phyloP scores from a whole-genome alignment of 2,329 filamentous ascomycete genomes.

The Neonectria neomacrospora region DNA sequence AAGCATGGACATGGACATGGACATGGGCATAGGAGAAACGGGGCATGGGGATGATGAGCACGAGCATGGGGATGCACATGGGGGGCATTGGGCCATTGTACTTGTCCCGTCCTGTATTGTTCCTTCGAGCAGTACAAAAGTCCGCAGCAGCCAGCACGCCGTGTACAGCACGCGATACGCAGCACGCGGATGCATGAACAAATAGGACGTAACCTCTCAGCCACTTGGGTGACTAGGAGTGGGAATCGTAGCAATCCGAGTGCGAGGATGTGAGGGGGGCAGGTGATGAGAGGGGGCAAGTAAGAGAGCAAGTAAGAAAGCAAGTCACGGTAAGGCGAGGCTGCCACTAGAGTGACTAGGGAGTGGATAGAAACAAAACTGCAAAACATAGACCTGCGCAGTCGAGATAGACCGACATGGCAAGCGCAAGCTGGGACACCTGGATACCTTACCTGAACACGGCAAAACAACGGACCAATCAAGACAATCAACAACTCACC shows the following conservation, averaged over 20 bases:
- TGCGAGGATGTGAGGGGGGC: not conserved
- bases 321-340: not conserved
- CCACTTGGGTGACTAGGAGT: conserved; percentile 1
- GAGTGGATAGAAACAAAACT: not conserved
- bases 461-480: conserved; percentile 28
- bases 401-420: not conserved
- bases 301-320: not conserved
- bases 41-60: conserved; percentile 11
- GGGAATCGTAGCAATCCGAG: not conserved
- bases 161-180: conserved; percentile 5
- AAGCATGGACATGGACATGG: conserved; percentile 16
- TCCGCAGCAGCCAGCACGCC: conserved; percentile 12
- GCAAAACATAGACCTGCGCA: not conserved
- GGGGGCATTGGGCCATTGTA: not conserved
- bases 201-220: conserved; percentile 11
- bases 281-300: not conserved
- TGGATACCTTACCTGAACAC: conserved; percentile 12
- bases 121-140: conserved; percentile 15
- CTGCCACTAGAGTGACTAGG: not conserved
- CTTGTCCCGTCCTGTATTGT: conserved; percentile 4
- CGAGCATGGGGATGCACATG: conserved; percentile 5
- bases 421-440: conserved; percentile 7
- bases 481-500: conserved; percentile 56
- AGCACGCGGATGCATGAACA: conserved; percentile 19
- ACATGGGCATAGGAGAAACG: conserved; percentile 1